Base-by-base conservation (phyloP, 345 rosid species). In the Hirschfeldia incana region DNA sequence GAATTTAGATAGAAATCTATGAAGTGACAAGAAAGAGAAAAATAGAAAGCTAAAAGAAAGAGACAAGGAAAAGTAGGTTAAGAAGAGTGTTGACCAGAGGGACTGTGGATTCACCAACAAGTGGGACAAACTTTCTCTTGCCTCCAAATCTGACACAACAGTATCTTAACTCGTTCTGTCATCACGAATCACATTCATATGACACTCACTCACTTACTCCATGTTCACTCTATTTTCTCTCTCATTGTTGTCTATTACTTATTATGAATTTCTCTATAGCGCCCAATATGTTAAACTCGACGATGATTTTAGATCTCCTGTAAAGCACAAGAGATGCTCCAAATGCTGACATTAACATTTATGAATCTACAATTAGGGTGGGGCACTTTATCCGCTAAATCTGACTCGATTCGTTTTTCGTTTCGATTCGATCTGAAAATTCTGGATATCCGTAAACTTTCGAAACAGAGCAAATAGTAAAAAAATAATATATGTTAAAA, bases 51-150 rank as follows among this genome's bases (percentile, higher is more conserved):
- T 61, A 62, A 29, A 29, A 51, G 71, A 74, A 74, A 79, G 61
- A 62, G 78, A 79, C 78, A 79, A 79, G 8, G 33, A 55, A 29
- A 79, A 59, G 21, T 34, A 79, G 60, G 65, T 67, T 61, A 30
- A 67, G 58, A 79, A 73, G 67, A 62, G 78, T 74, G 78, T 79
- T 79, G 82, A 74, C 78, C 49, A 74, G 60, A 61, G 78, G 74
- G 57, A 79, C 82, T 79, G 82, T 79, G 78, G 78, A 79, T 79
- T 74, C 71, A 79, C 82, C 82, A 74, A 79, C 82, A 79, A 79
- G 67, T 79, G 78, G 78, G 82, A 79, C 82, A 79, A 79, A 79
- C 71, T 79, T 74, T 74, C 60, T 74, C 75, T 69, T 69, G 74
- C 67, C 74, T 79, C 78, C 37, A 53, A 79, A 79, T 62, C 82